A percentile compares a stretch with the other conserved stretches of the same genome.
Conservation (phyloP, 2,329 filamentous ascomycete species). For the Epichloe elymi region DNA sequence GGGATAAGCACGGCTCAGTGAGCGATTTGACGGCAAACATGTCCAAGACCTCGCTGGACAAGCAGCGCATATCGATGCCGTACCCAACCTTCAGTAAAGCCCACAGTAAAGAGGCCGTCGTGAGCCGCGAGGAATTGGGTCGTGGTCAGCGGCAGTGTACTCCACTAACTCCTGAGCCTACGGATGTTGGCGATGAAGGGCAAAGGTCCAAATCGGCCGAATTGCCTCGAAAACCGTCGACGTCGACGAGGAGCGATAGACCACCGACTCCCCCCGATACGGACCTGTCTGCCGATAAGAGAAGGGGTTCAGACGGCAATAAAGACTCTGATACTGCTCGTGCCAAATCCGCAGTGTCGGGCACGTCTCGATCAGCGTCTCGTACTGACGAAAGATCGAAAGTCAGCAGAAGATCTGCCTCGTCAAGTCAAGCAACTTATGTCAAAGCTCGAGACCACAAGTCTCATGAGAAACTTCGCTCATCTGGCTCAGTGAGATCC, state of each 20-base stretch:
- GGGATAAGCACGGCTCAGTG: conserved; percentile 22
- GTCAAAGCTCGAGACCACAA: conserved; percentile 25
- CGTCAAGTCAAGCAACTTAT: conserved; percentile 45
- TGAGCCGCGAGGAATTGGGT: conserved; percentile 43
- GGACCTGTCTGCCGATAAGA: conserved; percentile 37
- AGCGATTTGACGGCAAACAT: conserved; percentile 38
- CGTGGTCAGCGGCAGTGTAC: conserved; percentile 19
- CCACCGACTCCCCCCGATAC: conserved; percentile 56
- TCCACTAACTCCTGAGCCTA: conserved; percentile 56
- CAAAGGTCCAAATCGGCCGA: conserved; percentile 35
- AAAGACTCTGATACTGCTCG: conserved; percentile 13
- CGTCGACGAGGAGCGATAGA: conserved; percentile 29
- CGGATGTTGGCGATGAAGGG: conserved; percentile 42
- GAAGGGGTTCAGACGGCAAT: conserved; percentile 23
- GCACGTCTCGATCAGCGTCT: conserved; percentile 29
- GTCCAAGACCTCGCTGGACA: conserved; percentile 22
- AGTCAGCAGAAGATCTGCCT: conserved; percentile 39
- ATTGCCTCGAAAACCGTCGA: conserved; percentile 23
- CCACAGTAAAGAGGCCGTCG: conserved; percentile 77
- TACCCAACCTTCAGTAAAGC: conserved; percentile 83
- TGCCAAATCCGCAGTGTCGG: conserved; percentile 32
- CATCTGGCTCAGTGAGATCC: conserved; percentile 21
- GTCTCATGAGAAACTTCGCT: conserved; percentile 23
- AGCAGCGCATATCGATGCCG: conserved; percentile 42
- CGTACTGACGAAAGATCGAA: conserved; percentile 37